Evolutionary conservation across 768 basidiomycete genomes (phyloP).

Genomic region (Lentinula lateritia): DNA sequence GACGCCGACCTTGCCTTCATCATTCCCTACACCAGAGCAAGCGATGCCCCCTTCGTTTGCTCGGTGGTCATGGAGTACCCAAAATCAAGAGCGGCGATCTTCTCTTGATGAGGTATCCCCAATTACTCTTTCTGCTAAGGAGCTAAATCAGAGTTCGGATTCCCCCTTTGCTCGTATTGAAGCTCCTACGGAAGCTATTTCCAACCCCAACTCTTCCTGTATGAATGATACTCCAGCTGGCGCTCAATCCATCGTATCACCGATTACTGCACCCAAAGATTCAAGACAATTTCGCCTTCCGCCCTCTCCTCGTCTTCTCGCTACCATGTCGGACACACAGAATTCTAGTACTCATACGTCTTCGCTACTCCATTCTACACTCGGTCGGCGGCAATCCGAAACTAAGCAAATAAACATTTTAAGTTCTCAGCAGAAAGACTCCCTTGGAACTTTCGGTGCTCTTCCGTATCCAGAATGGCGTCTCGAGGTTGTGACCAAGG

Average conservation of each 20-base stretch:
- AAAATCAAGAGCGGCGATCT: neutral
- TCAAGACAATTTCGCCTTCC: neutral
- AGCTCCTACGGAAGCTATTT: neutral
- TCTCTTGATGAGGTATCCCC: neutral
- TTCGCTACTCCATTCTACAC: neutral
- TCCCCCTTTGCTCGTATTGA: neutral
- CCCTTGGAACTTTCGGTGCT: slow-evolving; percentile 23
- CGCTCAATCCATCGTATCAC: neutral
- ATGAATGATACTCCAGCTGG: neutral
- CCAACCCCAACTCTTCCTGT: neutral
- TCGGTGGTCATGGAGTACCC: neutral
- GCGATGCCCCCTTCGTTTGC: neutral
- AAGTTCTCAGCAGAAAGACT: neutral
- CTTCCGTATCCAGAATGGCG: slow-evolving; percentile 71
- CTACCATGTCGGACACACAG: neutral
- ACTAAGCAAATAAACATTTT: neutral
- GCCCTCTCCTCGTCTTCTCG: neutral
- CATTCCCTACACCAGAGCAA: neutral
- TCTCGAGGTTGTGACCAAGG: slow-evolving; percentile 38
- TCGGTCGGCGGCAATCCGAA: neutral
- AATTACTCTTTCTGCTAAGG: neutral
- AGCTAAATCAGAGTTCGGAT: neutral
- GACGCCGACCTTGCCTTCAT: slow-evolving; percentile 21
- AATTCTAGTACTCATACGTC: neutral
- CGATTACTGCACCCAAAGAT: neutral